Percentiles rank a stretch among this genome's conserved stretches.
These are phyloP conservation scores for Pythium periplocum DNA, from an alignment of 352 stramenopile genomes.

Conservation along the genomic window DNA sequence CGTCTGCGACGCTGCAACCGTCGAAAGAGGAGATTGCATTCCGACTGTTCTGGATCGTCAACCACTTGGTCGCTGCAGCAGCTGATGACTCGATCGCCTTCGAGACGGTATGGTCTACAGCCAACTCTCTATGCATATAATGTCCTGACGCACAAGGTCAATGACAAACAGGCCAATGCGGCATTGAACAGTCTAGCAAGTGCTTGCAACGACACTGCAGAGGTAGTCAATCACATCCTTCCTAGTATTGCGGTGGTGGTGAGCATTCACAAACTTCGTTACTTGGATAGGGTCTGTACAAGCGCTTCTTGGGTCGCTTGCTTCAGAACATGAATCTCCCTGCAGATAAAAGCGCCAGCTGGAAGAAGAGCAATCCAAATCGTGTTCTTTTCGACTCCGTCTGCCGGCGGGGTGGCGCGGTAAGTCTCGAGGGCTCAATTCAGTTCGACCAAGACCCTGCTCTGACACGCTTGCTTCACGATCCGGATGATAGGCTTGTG, in stretches of 20 bases:
- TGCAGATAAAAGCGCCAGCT: constrained; percentile 26
- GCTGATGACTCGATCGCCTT: constrained; percentile 39
- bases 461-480: background rate
- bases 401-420: constrained; percentile 52
- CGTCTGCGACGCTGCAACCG: constrained; percentile 30
- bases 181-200: constrained; percentile 28
- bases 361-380: constrained; percentile 57
- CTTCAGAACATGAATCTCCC: constrained; percentile 48
- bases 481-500: constrained; percentile 37
- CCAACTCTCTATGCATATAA: background rate
- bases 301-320: constrained; percentile 43
- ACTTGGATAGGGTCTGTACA: constrained; percentile 44
- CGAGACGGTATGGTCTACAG: constrained; percentile 31
- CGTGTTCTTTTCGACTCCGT: constrained; percentile 77
- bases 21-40: constrained; percentile 51
- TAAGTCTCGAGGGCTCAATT: constrained; percentile 13
- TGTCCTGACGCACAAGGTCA: background rate
- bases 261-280: background rate
- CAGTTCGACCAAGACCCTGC: too few relatives aligned
- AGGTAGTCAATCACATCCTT: constrained; percentile 22
- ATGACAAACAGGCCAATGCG: constrained; percentile 28
- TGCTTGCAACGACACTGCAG: constrained; percentile 23
- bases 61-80: constrained; percentile 57
- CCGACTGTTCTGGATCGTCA: constrained; percentile 79
- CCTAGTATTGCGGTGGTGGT: too few relatives aligned